Percentiles rank a stretch among this genome's conserved stretches.
These are phyloP conservation scores for Clarkia xantiana DNA, from an alignment of 345 rosid species.

Conservation along the genomic window DNA sequence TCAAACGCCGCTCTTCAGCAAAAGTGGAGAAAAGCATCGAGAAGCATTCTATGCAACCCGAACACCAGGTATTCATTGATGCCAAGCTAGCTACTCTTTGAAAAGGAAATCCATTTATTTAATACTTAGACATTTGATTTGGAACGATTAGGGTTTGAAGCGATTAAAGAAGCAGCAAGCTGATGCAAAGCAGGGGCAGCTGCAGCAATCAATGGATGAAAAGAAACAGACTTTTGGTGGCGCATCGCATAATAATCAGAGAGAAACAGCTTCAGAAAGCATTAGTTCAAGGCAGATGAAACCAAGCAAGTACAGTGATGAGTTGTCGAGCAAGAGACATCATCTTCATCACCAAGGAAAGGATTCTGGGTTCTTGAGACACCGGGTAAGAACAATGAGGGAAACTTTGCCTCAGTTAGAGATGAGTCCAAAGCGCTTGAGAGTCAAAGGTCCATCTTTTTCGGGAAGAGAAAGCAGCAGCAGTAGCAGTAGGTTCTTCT, in stretches of 20 bases:
- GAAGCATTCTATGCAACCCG: conserved; percentile 25
- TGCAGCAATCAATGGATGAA: conserved; percentile 15
- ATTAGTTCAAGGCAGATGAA: conserved; percentile 16
- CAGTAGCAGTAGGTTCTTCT: too few relatives aligned
- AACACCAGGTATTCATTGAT: conserved; percentile 40
- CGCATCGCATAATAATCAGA: conserved; percentile 4
- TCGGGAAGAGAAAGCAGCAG: conserved; percentile 28
- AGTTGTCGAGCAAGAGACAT: conserved; percentile 18
- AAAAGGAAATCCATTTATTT: background rate
- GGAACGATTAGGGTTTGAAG: conserved; percentile 32
- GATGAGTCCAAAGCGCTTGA: conserved; percentile 49
- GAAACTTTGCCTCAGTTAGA: conserved; percentile 24
- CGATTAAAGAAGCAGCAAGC: conserved; percentile 43
- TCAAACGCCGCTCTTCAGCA: conserved; percentile 67
- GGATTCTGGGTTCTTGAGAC: conserved; percentile 13
- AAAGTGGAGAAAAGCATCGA: conserved; percentile 48
- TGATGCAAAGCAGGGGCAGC: conserved; percentile 25
- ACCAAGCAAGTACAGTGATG: conserved; percentile 29
- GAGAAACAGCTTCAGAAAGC: conserved; percentile 16
- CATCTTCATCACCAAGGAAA: conserved; percentile 11
- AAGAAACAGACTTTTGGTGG: conserved; percentile 8
- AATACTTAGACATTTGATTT: background rate
- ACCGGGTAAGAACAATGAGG: conserved; percentile 23
- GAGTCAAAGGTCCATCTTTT: conserved; percentile 43
- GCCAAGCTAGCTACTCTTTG: too few relatives aligned